Conservation (phyloP, 768 basidiomycete species). For the Leucogyrophana mollusca region DNA sequence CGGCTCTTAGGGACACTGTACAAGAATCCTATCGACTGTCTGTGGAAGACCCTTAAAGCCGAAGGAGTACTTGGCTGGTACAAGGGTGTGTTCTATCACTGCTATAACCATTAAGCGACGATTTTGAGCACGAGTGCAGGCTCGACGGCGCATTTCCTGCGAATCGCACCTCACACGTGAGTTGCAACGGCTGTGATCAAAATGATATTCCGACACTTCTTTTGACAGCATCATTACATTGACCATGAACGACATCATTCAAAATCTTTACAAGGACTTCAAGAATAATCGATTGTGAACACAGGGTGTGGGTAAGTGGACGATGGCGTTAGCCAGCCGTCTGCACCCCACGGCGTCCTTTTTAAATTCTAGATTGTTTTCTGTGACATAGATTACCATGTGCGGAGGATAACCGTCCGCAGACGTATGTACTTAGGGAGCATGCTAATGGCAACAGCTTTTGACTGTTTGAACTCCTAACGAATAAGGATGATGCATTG, state of each 20-base stretch:
- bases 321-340: too few species aligned
- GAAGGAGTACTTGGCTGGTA: slow-evolving; percentile 96
- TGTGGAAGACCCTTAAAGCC: slow-evolving; percentile 91
- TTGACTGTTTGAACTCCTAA: too few species aligned
- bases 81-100: slow-evolving; percentile 57
- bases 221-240: slow-evolving; percentile 85
- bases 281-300: not conserved
- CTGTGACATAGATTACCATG: too few species aligned
- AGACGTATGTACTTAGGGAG: too few species aligned
- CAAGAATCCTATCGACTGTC: slow-evolving; percentile 90
- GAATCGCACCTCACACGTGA: slow-evolving; percentile 91
- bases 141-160: slow-evolving; percentile 89
- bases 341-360: too few species aligned
- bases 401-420: too few species aligned
- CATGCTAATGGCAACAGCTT: too few species aligned
- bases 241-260: slow-evolving; percentile 81
- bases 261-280: slow-evolving; percentile 59
- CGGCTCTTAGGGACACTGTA: slow-evolving; percentile 75
- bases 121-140: slow-evolving; percentile 42
- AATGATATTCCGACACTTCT: not conserved
- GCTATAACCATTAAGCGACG: not conserved
- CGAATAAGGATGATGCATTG: too few species aligned
- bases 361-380: too few species aligned
- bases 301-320: too few species aligned
- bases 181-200: slow-evolving; percentile 19